phyloP scores from a whole-genome alignment of 371 early-diverging fungal species.

The Mucor indicus region DNA sequence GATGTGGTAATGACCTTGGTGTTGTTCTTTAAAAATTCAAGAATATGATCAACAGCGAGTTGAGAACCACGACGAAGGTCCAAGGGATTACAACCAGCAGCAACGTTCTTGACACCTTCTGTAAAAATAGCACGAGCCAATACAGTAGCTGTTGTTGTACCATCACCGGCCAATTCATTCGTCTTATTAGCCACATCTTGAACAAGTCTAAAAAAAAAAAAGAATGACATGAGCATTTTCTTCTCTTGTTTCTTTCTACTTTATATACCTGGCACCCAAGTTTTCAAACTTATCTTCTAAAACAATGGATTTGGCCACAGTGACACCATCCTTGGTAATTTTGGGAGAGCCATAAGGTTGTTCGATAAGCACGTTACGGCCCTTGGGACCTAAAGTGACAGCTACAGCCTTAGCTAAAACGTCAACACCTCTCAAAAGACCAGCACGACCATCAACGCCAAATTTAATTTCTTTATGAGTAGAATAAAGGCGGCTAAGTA shows the following conservation, averaged over 20 bases:
- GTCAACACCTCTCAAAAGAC: constrained; percentile 92
- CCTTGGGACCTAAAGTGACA: constrained; percentile 97
- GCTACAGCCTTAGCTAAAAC: constrained; percentile 96
- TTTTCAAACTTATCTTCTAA: constrained; percentile 97
- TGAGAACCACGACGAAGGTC: constrained; percentile 96
- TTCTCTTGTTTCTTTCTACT: background rate
- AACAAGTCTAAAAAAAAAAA: constrained; percentile 65
- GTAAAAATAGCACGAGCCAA: constrained; percentile 97
- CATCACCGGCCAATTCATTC: constrained; percentile 98
- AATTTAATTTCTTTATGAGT: constrained; percentile 95
- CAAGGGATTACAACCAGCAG: constrained; percentile 98
- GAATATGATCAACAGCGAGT: constrained; percentile 88
- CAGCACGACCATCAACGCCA: constrained; percentile 94
- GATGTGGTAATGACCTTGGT: constrained; percentile 89
- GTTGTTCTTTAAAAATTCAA: constrained; percentile 84
- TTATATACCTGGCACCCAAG: constrained; percentile 83
- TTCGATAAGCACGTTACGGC: constrained; percentile 96
- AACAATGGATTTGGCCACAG: constrained; percentile 95
- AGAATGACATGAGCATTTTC: constrained; percentile 1
- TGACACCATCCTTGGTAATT: constrained; percentile 99
- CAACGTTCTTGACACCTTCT: constrained; percentile 98
- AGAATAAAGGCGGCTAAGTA: constrained; percentile 69
- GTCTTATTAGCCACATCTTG: constrained; percentile 99
- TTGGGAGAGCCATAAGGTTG: constrained; percentile 97
- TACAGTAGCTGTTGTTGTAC: constrained; percentile 98